These are phyloP conservation scores for Plasmopara viticola DNA, from an alignment of 352 stramenopile species.

Conservation along the genomic window DNA sequence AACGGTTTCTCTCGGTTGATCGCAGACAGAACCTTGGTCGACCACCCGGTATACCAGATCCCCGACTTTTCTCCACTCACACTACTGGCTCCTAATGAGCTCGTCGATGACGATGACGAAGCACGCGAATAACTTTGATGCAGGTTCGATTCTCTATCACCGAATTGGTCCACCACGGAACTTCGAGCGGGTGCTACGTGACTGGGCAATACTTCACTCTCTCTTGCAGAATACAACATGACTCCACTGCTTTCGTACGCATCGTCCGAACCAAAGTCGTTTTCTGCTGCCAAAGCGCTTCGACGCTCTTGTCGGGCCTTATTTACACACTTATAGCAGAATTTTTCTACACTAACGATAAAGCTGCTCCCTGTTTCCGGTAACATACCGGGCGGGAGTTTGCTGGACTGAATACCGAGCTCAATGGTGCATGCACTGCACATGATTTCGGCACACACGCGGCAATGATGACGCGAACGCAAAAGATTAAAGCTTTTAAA, in stretches of 20 bases:
- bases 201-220: slow-evolving; percentile 28
- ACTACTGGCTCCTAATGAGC: slow-evolving; percentile 19
- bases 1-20: slow-evolving; percentile 36
- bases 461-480: slow-evolving; percentile 72
- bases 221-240: slow-evolving; percentile 20
- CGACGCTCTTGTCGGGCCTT: slow-evolving; percentile 50
- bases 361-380: slow-evolving; percentile 44
- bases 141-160: slow-evolving; percentile 13
- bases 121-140: slow-evolving; percentile 35
- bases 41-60: slow-evolving; percentile 54
- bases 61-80: slow-evolving; percentile 29
- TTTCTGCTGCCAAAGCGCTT: slow-evolving; percentile 18
- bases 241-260: slow-evolving; percentile 18
- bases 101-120: slow-evolving; percentile 39
- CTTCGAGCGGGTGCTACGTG: slow-evolving; percentile 21
- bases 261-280: slow-evolving; percentile 16
- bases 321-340: slow-evolving; percentile 77
- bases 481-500: slow-evolving; percentile 75
- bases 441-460: slow-evolving; percentile 80
- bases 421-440: slow-evolving; percentile 63
- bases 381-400: slow-evolving; percentile 44
- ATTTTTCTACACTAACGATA: slow-evolving; percentile 72
- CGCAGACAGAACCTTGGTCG: slow-evolving; percentile 45
- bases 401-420: slow-evolving; percentile 47
- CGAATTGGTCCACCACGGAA: slow-evolving; percentile 29